Evolutionary conservation across 352 stramenopile genomes (phyloP), one percentile per base, ranked within the genome.

Genomic region (Nothophytophthora sp.): DNA sequence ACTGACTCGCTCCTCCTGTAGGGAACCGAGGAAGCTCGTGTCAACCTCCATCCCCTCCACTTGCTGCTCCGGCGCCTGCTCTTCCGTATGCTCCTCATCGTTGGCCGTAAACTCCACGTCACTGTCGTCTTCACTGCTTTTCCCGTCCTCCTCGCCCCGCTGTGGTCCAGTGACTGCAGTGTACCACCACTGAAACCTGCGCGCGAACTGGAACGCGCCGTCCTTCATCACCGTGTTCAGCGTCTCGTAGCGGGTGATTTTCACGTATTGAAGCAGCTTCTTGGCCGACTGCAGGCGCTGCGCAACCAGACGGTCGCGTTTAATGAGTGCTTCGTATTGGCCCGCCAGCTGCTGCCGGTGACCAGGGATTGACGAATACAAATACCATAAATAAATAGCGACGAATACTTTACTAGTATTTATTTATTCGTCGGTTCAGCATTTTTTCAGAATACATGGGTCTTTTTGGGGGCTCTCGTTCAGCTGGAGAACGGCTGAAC

Each of bases 181-280:
- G 42, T 67, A 85, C 83, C 83, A 93, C 5, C 53, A 48, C 10
- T 63, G 70, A 22, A 91, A 90, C 18, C 62, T 65, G 27, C 61
- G 54, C 13, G 69, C 69, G n/a, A 90, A 76, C 27, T 73, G 54
- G 41, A 85, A 90, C 15, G 54, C 58, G 32, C 64, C 58, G 24
- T 83, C 66, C 24, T 72, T 20, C 49, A 73, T 70, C 15, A 88
- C 22, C 2, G 67, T 52, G 8, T 57, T 57, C 33, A 43, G 61
- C 16, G 50, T 60, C 43, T 73, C 63, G 28, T 64, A 50, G 19
- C 42, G 54, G 41, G 77, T 68, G 50, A 83, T 77, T 19, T 69
- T 75, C 28, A 87, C 62, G 32, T 83, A 84, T 40, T 64, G 63
- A 1, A 92, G 50, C 49, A 93, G 35, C 35, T 86, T 89, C 47